Evolutionary conservation across 345 rosid genomes (phyloP).

Genomic region (Chamaenerion angustifolium): DNA sequence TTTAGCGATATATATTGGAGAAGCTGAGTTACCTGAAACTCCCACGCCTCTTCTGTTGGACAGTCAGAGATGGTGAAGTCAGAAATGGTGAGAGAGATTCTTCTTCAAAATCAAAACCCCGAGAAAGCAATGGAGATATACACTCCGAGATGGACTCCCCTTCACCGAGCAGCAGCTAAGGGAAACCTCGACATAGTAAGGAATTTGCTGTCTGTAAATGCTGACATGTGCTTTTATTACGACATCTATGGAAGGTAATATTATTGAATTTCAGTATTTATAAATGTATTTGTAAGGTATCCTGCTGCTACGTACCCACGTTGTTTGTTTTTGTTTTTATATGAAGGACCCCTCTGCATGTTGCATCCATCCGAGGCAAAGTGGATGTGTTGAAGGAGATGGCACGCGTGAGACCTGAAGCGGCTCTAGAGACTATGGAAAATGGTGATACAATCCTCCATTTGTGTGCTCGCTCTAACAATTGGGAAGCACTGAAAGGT

Average conservation of each 20-base stretch:
- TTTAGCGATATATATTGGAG: too few species aligned
- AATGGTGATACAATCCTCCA: conserved; percentile 2
- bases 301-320: too few species aligned
- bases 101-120: not conserved
- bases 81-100: conserved; percentile 2
- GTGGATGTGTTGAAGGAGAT: conserved; percentile 8
- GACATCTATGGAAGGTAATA: conserved; percentile 13
- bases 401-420: not conserved
- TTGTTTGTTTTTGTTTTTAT: too few species aligned
- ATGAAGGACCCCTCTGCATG: conserved; percentile 6
- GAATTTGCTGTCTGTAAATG: not conserved
- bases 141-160: conserved; percentile 4
- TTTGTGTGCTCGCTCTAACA: conserved; percentile 2
- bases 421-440: not conserved
- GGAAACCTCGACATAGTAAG: conserved; percentile 6
- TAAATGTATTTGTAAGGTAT: too few species aligned
- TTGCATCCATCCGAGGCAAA: conserved; percentile 11
- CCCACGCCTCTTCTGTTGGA: too few species aligned
- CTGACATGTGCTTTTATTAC: conserved; percentile 1
- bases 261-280: too few species aligned
- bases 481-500: conserved; percentile 1
- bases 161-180: conserved; percentile 13
- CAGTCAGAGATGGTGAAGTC: too few species aligned
- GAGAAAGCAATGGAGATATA: conserved; percentile 3
- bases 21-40: too few species aligned